These are phyloP conservation scores for Fusarium hainanense DNA, from an alignment of 2,329 filamentous ascomycete genomes.

Conservation along the genomic window DNA sequence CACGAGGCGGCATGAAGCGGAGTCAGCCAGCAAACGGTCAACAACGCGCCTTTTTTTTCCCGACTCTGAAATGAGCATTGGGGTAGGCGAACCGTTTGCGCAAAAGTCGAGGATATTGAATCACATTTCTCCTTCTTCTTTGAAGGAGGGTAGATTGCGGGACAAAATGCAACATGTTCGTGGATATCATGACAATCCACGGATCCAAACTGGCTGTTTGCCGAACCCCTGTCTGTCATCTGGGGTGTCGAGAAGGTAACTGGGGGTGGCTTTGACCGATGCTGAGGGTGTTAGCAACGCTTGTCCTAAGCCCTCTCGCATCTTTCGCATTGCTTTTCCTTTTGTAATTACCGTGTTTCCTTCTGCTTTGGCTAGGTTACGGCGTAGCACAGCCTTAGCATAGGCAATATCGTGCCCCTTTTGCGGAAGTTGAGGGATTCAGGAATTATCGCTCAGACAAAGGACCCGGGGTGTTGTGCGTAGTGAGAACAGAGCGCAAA, in stretches of 20 bases:
- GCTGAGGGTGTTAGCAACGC: conserved; percentile 22
- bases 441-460: conserved; percentile 36
- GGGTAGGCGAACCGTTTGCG: conserved; percentile 20
- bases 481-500: conserved; percentile 13
- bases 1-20: conserved; percentile 37
- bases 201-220: conserved; percentile 35
- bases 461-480: conserved; percentile 20
- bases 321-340: conserved; percentile 34
- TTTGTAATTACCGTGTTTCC: conserved; percentile 11
- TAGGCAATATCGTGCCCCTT: conserved; percentile 18
- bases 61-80: conserved; percentile 10
- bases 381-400: conserved; percentile 28
- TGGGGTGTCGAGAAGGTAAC: conserved; percentile 28
- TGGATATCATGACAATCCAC: conserved; percentile 34
- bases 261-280: conserved; percentile 28
- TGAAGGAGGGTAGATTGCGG: conserved; percentile 30
- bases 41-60: conserved; percentile 20
- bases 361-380: conserved; percentile 21
- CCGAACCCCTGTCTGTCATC: conserved; percentile 35
- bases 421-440: conserved; percentile 29
- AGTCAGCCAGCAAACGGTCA: conserved; percentile 36
- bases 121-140: conserved; percentile 8
- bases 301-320: conserved; percentile 6
- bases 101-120: conserved; percentile 17
- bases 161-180: conserved; percentile 21